Base-by-base conservation (phyloP, 106 monocot genomes). In the Narthecium ossifragum region DNA sequence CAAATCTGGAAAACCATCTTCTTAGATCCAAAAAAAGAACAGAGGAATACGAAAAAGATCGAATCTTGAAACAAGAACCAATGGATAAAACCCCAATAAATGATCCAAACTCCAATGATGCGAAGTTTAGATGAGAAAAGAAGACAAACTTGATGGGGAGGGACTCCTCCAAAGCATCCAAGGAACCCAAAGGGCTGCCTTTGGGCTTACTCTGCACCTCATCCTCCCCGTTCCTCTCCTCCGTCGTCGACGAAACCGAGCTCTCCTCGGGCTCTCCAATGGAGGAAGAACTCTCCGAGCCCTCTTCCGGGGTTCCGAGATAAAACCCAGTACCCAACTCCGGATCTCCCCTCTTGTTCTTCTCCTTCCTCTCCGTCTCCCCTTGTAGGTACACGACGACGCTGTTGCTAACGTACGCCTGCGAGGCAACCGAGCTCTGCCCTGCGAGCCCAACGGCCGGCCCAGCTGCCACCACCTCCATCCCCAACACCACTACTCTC, bases 111-210 rank as follows among this genome's bases (percentile, higher is more conserved):
- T 6, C 5, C 36, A 36, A 36, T 36, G 10, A 6, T 36, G 5
- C n/a, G n/a, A 10, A 6, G 36, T 36, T 36, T 17, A 39, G 17
- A 43, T 49, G 57, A 12, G 56, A 6, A 30, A 41, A 38, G 8
- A 1, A 12, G 2, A 0, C 60, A 47, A 59, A 82, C 86, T 87
- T 87, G 86, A 79, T 66, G 26, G 88, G 88, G 26, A 88, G 73
- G 11, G 80, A 59, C 6, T 83, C 83, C 23, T 88, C 83, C 17
- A 88, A 53, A n/a, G 70, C 70, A 33, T 57, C 63, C 67, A 88
- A 34, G 31, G 77, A 84, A 6, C 23, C 69, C 26, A 81, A 61
- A 43, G 55, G 47, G 31, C 59, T 70, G 10, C 64, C 55, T 26
- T 43, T 58, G 4, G 29, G 20, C 50, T 59, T 43, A 51, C 63